Conservation (phyloP, 768 basidiomycete genomes). For the Boletus subcaerulescens region DNA sequence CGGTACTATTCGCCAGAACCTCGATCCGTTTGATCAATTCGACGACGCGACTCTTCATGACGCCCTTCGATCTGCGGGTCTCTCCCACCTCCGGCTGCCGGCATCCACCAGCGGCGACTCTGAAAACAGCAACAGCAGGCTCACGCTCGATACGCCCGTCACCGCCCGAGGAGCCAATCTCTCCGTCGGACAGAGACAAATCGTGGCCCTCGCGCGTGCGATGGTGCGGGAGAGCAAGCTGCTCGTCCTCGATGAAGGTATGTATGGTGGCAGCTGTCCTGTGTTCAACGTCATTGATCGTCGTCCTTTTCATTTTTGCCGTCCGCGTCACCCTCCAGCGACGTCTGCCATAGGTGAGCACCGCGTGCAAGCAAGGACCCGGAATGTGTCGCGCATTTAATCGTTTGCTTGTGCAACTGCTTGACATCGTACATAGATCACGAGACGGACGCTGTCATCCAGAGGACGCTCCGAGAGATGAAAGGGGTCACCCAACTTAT, state of each 20-base stretch:
- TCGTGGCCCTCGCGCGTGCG: slow-evolving; percentile 41
- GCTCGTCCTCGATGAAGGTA: slow-evolving; percentile 43
- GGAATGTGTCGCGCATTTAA: too few species aligned
- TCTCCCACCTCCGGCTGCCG: slow-evolving; percentile 23
- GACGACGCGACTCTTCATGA: slow-evolving; percentile 42
- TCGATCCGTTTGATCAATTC: slow-evolving; percentile 49
- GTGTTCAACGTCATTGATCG: neutral
- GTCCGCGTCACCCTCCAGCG: neutral
- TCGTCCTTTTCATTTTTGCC: too few species aligned
- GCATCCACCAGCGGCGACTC: neutral
- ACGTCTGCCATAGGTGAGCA: slow-evolving; percentile 11
- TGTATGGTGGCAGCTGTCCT: neutral
- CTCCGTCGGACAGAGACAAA: slow-evolving; percentile 47
- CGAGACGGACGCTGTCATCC: slow-evolving; percentile 8
- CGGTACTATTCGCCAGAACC: slow-evolving; percentile 45
- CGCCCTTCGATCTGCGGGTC: slow-evolving; percentile 40
- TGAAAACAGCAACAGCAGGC: slow-evolving; percentile 23
- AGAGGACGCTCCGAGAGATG: slow-evolving; percentile 3
- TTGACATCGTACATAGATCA: neutral
- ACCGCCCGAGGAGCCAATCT: slow-evolving; percentile 36
- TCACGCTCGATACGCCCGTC: slow-evolving; percentile 45
- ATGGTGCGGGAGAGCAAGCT: slow-evolving; percentile 44
- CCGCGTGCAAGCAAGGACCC: too few species aligned
- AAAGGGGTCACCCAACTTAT: slow-evolving; percentile 8
- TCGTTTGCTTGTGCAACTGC: too few species aligned